Conservation (phyloP, 164 flowering plant genomes). For the Umbellularia californica region DNA sequence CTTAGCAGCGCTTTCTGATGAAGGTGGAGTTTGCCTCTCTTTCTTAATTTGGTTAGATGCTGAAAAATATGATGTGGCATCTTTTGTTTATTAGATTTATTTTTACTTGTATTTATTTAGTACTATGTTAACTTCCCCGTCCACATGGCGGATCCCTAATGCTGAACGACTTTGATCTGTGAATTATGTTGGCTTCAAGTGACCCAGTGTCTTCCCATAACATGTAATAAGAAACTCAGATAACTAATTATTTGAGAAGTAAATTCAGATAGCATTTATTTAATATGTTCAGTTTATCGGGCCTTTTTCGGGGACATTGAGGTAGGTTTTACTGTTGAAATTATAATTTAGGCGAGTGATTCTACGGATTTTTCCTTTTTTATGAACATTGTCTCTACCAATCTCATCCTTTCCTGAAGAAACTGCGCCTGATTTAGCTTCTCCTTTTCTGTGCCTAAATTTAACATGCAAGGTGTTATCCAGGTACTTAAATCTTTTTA, state of each 20-base stretch:
- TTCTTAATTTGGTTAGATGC: too few relatives aligned
- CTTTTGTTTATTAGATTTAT: not conserved
- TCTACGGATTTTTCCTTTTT: not conserved
- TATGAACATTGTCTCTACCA: too few relatives aligned
- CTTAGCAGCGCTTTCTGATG: conserved; percentile 35
- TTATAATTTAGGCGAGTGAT: too few relatives aligned
- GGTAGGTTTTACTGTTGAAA: not conserved
- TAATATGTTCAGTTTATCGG: not conserved
- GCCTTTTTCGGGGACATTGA: too few relatives aligned
- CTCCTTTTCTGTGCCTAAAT: too few relatives aligned
- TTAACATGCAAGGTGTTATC: too few relatives aligned
- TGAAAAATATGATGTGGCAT: too few relatives aligned
- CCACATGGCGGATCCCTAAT: not conserved
- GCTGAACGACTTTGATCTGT: not conserved
- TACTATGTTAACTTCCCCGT: not conserved
- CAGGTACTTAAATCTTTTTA: too few relatives aligned
- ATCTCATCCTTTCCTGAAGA: too few relatives aligned
- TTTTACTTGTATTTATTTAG: not conserved
- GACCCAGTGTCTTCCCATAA: not conserved
- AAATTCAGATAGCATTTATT: not conserved
- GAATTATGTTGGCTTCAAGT: not conserved
- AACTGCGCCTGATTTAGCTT: too few relatives aligned
- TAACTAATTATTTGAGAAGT: too few relatives aligned
- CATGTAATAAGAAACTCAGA: not conserved
- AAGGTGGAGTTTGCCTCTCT: conserved; percentile 1